Evolutionary conservation across 148 eudicot genomes (phyloP).

Genomic region (Cornus kousa): DNA sequence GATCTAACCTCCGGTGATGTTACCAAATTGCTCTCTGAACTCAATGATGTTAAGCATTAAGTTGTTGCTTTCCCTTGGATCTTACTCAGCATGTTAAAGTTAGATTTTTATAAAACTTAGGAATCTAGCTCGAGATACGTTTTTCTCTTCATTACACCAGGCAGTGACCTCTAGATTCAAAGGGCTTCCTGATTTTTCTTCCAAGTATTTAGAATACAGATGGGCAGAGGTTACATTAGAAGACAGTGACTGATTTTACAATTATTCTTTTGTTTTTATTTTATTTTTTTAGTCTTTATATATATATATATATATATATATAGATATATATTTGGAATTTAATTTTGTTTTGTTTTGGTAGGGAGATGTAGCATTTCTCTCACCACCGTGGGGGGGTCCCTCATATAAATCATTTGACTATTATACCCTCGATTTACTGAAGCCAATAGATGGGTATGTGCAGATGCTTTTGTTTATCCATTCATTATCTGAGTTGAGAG

Average conservation of each 20-base stretch:
- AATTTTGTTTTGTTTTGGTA: slow-evolving; percentile 15
- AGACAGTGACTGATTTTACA: neutral
- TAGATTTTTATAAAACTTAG: neutral
- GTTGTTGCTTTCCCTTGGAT: too few relatives aligned
- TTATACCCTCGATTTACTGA: slow-evolving; percentile 48
- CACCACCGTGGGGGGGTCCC: slow-evolving; percentile 70
- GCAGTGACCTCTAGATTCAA: neutral
- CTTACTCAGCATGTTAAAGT: too few relatives aligned
- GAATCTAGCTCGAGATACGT: neutral
- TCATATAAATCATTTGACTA: slow-evolving; percentile 33
- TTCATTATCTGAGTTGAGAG: neutral
- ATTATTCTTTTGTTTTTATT: too few relatives aligned
- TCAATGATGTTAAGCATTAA: too few relatives aligned
- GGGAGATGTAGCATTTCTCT: slow-evolving; percentile 45
- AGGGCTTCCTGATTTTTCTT: neutral
- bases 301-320: too few relatives aligned
- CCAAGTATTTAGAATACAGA: neutral
- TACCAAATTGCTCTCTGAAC: neutral
- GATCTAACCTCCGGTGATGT: neutral
- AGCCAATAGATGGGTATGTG: slow-evolving; percentile 56
- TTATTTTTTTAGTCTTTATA: too few relatives aligned
- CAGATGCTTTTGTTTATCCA: slow-evolving; percentile 1
- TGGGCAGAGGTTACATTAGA: neutral
- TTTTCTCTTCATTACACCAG: neutral
- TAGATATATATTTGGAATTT: too few relatives aligned